Evolutionary conservation across 139 green algal genomes (phyloP).

Genomic region (Chlorella ohadii): DNA sequence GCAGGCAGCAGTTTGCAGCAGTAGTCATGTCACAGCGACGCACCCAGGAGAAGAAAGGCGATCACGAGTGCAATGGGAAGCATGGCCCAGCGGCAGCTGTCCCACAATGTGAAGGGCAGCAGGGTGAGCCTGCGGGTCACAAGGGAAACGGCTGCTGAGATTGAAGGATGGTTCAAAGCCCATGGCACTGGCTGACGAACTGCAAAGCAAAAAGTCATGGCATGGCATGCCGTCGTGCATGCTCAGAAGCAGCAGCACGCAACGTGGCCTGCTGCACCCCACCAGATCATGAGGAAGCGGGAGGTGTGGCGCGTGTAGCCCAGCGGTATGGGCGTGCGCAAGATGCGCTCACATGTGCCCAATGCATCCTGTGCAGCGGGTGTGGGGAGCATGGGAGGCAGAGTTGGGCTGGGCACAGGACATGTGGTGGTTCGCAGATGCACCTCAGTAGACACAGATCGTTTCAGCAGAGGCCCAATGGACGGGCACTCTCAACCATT

Average conservation of each 20-base stretch:
- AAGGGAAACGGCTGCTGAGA: too few relatives aligned
- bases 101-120: slow-evolving; percentile 31
- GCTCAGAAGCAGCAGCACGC: too few relatives aligned
- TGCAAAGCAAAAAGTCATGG: too few relatives aligned
- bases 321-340: slow-evolving; percentile 49
- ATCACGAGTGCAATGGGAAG: slow-evolving; percentile 3
- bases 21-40: neutral
- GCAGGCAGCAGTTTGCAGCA: neutral
- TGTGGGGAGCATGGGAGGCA: too few relatives aligned
- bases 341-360: slow-evolving; percentile 20
- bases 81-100: slow-evolving; percentile 22
- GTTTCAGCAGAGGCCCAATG: too few relatives aligned
- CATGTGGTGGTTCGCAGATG: too few relatives aligned
- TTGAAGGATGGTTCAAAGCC: too few relatives aligned
- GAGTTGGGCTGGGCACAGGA: too few relatives aligned
- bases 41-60: slow-evolving; percentile 16
- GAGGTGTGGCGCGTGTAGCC: slow-evolving; percentile 46
- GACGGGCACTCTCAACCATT: too few relatives aligned
- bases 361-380: neutral
- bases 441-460: too few relatives aligned
- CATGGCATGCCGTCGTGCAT: too few relatives aligned
- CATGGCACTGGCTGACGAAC: too few relatives aligned
- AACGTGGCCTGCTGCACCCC: neutral
- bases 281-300: slow-evolving; percentile 33
- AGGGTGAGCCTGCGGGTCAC: slow-evolving; percentile 1